These are phyloP conservation scores for Anastatica hierochuntica DNA, from an alignment of 345 rosid species.

Conservation along the genomic window DNA sequence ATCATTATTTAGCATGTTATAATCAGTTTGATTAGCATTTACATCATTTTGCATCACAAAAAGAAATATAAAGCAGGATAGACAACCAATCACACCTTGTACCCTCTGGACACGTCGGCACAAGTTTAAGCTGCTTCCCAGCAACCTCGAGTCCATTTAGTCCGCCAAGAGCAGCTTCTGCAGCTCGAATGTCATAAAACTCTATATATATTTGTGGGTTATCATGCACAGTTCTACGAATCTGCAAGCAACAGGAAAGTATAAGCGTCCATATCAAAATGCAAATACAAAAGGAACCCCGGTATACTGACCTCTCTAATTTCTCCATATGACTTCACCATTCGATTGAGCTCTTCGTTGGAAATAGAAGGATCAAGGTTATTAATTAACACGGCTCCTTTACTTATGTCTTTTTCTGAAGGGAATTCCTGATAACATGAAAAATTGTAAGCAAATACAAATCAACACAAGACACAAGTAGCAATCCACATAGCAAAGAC, in stretches of 20 bases:
- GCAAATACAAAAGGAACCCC: background rate
- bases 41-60: conserved; percentile 3
- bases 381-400: conserved; percentile 47
- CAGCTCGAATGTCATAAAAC: conserved; percentile 78
- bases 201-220: conserved; percentile 52
- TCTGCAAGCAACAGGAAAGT: conserved; percentile 39
- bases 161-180: conserved; percentile 63
- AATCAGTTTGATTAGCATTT: background rate
- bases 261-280: background rate
- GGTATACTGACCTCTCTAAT: conserved; percentile 45
- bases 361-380: conserved; percentile 58
- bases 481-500: background rate
- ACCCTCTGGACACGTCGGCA: conserved; percentile 43
- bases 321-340: conserved; percentile 54
- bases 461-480: conserved; percentile 8
- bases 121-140: conserved; percentile 69
- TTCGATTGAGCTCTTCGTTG: conserved; percentile 42
- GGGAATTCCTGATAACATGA: conserved; percentile 39
- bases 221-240: conserved; percentile 47
- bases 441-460: conserved; percentile 3
- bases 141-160: conserved; percentile 56
- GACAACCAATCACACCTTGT: conserved; percentile 32
- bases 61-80: conserved; percentile 8
- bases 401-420: conserved; percentile 41
- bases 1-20: conserved; percentile 8